Base-by-base conservation (phyloP, 2,329 filamentous ascomycete genomes). In the Neonectria ditissima region DNA sequence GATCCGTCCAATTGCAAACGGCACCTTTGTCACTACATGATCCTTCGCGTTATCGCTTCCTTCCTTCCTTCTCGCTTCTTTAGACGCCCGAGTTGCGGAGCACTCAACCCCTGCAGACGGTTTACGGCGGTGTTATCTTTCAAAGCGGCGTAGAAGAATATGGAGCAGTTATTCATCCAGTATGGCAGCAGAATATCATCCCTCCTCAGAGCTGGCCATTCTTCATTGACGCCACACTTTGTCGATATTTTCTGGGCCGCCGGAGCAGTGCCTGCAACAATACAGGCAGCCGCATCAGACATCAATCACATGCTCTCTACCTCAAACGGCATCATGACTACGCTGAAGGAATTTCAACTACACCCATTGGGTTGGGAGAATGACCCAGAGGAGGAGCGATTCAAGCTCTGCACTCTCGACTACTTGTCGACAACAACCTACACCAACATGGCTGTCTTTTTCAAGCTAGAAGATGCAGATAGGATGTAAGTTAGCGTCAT, bases 331-430 rank as follows among this genome's bases (percentile, higher is more conserved):
- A 11, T 30, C 9, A 65, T 65, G 63, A 45, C 63, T 30, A 43
- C 10, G 18, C 30, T 55, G 11, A 5, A 65, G 34, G 55, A 63
- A 37, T 65, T 65, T 34, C 62, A 65, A 6, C 61, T 66, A 20
- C 62, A 65, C 30, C 53, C 64, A 14, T 32, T 48, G 1, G 64
- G 64, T 13, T 68, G 64, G 65, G 64, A 62, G 8, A 56, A 56
- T 24, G 65, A 66, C 45, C 57, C 65, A 22, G 54, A 68, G 14
- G 64, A 67, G 41, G 65, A 68, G 9, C 58, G 43, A 32, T 66
- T 65, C 34, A 64, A 65, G 44, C 57, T 66, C 9, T 61, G 48
- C 2, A 60, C 61, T 13, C 44, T 66, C 3, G 64, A 66, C 32
- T 66, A 66, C 39, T 30, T 66, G 16, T 53, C 64, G 10, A 60